Evolutionary conservation across 169 alveolate species (phyloP).

Genomic region (Plasmodium cynomolgi): DNA sequence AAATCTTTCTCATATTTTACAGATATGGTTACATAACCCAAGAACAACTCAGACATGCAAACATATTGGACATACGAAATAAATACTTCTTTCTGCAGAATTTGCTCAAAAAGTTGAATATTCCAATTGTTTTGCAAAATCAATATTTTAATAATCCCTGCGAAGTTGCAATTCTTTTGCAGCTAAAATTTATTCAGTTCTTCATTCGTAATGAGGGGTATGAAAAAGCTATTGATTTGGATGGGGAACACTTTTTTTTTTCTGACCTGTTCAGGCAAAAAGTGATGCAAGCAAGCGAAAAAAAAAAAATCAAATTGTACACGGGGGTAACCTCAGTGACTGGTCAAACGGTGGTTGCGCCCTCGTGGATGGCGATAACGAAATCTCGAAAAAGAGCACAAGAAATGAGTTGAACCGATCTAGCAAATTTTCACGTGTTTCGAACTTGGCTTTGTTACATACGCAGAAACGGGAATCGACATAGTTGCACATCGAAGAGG

Average conservation of each 20-base stretch:
- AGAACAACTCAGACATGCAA: slow-evolving; percentile 31
- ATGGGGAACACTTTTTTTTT: background rate
- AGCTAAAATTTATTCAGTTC: slow-evolving; percentile 58
- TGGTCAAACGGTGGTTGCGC: background rate
- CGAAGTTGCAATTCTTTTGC: slow-evolving; percentile 71
- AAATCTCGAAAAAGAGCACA: background rate
- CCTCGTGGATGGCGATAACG: background rate
- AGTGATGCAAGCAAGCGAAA: background rate
- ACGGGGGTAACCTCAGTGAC: background rate
- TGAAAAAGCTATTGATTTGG: slow-evolving; percentile 52
- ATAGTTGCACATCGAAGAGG: background rate
- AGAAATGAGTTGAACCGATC: background rate
- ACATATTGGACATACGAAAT: slow-evolving; percentile 10
- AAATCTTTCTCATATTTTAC: slow-evolving; percentile 64
- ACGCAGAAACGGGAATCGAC: background rate
- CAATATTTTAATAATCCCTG: slow-evolving; percentile 58
- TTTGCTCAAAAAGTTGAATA: slow-evolving; percentile 47
- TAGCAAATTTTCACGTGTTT: background rate
- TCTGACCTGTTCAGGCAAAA: slow-evolving; percentile 14
- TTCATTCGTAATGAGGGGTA: slow-evolving; percentile 48
- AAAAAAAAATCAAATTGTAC: background rate
- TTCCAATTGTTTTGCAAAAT: slow-evolving; percentile 49
- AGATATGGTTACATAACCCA: slow-evolving; percentile 41
- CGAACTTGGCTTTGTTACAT: background rate
- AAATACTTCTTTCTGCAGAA: slow-evolving; percentile 29